Evolutionary conservation across 1,284 basidiomycete species (phyloP).

Genomic region (Boletus austroedulis): DNA sequence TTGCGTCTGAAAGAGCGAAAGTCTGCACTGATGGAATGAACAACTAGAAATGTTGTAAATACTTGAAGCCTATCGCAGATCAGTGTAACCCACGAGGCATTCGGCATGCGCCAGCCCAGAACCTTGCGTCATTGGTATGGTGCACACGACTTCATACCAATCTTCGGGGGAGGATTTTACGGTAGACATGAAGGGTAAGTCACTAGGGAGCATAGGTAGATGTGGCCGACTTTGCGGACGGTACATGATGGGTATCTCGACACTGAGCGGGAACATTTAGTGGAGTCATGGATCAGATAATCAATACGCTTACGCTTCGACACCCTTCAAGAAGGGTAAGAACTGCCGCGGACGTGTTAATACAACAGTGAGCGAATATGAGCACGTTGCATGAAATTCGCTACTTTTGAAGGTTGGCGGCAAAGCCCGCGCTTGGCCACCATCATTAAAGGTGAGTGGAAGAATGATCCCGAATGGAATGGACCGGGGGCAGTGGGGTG

Average conservation of each 20-base stretch:
- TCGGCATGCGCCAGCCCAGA: slow-evolving; percentile 25
- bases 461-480: slow-evolving; percentile 25
- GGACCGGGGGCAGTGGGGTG: slow-evolving; percentile 19
- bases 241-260: slow-evolving; percentile 28
- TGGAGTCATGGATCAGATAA: neutral
- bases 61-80: neutral
- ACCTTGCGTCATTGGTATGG: slow-evolving; percentile 18
- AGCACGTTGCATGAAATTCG: slow-evolving; percentile 15
- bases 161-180: slow-evolving; percentile 35
- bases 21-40: slow-evolving; percentile 30
- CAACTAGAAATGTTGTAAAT: slow-evolving; percentile 15
- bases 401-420: slow-evolving; percentile 28
- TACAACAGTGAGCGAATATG: slow-evolving; percentile 28
- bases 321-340: slow-evolving; percentile 19
- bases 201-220: slow-evolving; percentile 26
- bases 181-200: slow-evolving; percentile 29
- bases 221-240: slow-evolving; percentile 25
- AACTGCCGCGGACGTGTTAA: slow-evolving; percentile 24
- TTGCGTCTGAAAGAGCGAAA: slow-evolving; percentile 31
- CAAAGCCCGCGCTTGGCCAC: slow-evolving; percentile 15
- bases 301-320: slow-evolving; percentile 17
- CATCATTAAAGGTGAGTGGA: slow-evolving; percentile 29
- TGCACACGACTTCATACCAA: slow-evolving; percentile 31
- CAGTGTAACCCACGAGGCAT: slow-evolving; percentile 28
- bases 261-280: slow-evolving; percentile 12